Evolutionary conservation across 176 grass and related monocot species (phyloP), one percentile per base, ranked within the genome.

Genomic region (Oryza punctata): DNA sequence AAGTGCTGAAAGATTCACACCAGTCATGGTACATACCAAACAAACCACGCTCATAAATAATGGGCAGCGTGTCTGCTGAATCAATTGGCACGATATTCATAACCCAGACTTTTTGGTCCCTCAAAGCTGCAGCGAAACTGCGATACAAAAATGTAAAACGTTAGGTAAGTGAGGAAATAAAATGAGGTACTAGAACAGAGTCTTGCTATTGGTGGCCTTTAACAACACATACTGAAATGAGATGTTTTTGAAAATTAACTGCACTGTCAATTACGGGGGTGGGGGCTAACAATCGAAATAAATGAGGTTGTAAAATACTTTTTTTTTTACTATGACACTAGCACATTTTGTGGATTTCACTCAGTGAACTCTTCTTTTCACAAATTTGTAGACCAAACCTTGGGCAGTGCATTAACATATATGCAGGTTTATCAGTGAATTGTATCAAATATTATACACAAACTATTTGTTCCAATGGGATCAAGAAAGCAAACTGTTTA

Each of bases 1-100:
- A 99, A 40, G 97, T 96, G 86, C 97, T 99, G 85, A 99, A 99
- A 85, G 93, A 96, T 77, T 99, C 91, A 18, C 97, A 99, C 97
- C 97, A 99, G 85, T 99, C 93, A 81, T 99, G 97, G 54, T 99
- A 99, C 82, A 99, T 96, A 79, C 97, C 97, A 78, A 99, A 92
- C 69, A 99, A 85, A n/a, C 97, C 97, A 54, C 97, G 90, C 93
- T 96, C 93, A 88, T 96, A 99, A 79, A 99, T 90, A 83, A 99
- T 92, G 60, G 97, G 91, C 81, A 99, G 89, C 6, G 97, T 99
- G 78, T 99, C 97, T 38, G 97, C 63, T 78, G 93, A 96, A 90
- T 99, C 89, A 32, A 94, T 89, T 26, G 93, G 87, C 65, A 96
- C 97, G 25, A 99, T 87, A 91, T 99, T 96, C 93, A 99, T 96